Conservation (phyloP, 805 yeast genomes). For the Naumovozyma castellii region DNA sequence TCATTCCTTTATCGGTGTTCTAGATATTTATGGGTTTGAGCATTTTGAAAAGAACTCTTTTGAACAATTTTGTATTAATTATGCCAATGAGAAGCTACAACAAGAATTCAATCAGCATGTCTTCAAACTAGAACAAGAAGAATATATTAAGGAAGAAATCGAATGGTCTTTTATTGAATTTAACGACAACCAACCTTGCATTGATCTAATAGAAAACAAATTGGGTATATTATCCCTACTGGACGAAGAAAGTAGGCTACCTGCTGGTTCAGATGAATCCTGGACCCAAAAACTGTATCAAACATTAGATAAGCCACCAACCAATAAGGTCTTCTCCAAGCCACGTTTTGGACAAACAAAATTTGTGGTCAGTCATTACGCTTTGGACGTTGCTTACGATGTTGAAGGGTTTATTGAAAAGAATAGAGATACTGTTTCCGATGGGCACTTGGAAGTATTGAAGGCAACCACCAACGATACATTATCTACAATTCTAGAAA, state of each 20-base stretch:
- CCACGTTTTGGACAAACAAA: conserved; percentile 91
- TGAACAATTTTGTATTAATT: conserved; percentile 95
- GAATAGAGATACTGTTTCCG: conserved; percentile 95
- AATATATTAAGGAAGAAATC: conserved; percentile 81
- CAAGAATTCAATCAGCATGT: conserved; percentile 97
- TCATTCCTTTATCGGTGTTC: conserved; percentile 80
- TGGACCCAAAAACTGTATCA: conserved; percentile 88
- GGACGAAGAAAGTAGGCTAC: conserved; percentile 92
- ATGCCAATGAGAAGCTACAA: conserved; percentile 93
- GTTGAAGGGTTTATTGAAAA: conserved; percentile 93
- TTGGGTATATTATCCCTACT: conserved; percentile 79
- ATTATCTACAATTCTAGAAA: conserved; percentile 52
- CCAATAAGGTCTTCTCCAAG: conserved; percentile 70
- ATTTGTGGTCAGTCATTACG: conserved; percentile 87
- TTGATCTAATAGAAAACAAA: conserved; percentile 79
- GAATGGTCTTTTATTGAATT: conserved; percentile 96
- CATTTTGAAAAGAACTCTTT: conserved; percentile 90
- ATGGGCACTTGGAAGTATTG: conserved; percentile 83
- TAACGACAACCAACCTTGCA: conserved; percentile 94
- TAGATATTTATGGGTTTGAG: conserved; percentile 96
- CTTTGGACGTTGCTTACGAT: conserved; percentile 86
- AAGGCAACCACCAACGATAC: conserved; percentile 58
- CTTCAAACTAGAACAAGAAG: conserved; percentile 93
- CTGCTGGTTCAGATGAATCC: conserved; percentile 85
- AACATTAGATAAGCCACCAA: conserved; percentile 70